Evolutionary conservation across 306 rosid genomes (phyloP).

Genomic region (Vachellia pachyceras): DNA sequence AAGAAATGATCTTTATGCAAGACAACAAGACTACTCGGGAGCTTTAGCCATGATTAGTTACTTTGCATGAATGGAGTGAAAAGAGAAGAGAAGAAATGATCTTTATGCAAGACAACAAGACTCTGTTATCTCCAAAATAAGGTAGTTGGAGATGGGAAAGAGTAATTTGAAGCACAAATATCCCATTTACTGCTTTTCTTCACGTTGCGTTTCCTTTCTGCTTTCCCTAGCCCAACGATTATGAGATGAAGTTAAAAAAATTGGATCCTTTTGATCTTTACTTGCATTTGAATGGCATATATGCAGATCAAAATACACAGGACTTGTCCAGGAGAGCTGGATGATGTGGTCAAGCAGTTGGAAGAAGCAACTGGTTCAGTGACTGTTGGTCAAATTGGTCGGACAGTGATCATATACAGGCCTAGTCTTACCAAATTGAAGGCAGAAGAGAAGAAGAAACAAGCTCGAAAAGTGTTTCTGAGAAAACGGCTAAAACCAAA

Average conservation of each 20-base stretch:
- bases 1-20: neutral
- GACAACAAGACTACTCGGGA: neutral
- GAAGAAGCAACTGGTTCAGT: constrained; percentile 79
- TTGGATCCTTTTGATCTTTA: neutral
- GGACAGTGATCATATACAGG: constrained; percentile 74
- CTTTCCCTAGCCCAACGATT: neutral
- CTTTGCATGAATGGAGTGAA: neutral
- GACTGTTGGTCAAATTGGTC: constrained; percentile 71
- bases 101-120: neutral
- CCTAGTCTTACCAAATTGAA: constrained; percentile 85
- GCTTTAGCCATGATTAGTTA: no score
- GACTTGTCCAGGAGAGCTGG: constrained; percentile 8
- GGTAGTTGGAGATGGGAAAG: neutral
- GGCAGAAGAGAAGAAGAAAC: constrained; percentile 57
- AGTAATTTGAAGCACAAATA: neutral
- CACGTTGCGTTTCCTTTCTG: constrained; percentile 5
- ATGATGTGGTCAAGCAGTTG: constrained; percentile 67
- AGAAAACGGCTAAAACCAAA: constrained; percentile 49
- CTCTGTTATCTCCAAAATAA: neutral
- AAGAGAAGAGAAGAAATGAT: neutral
- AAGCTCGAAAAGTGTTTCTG: constrained; percentile 46
- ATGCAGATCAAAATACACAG: neutral
- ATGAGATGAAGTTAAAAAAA: neutral
- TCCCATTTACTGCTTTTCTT: constrained; percentile 2
- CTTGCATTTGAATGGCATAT: constrained; percentile 17